Conservation (phyloP, 306 rosid species). For the Argentina anserina region DNA sequence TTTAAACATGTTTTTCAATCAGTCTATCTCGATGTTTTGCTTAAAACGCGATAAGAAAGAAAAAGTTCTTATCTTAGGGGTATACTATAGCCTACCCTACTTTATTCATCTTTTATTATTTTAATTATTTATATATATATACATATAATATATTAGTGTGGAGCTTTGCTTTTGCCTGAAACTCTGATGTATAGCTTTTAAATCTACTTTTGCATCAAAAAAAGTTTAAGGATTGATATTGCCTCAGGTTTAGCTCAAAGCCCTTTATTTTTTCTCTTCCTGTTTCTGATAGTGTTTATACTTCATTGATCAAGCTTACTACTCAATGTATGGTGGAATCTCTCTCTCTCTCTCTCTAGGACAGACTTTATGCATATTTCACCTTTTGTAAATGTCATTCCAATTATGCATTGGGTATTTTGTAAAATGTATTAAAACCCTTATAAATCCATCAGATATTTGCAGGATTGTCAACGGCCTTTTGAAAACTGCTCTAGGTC, state of each 20-base stretch:
- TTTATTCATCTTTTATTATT: too few species aligned
- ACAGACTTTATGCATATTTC: slow-evolving; percentile 5
- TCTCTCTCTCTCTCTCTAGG: background rate
- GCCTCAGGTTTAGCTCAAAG: background rate
- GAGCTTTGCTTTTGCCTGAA: background rate
- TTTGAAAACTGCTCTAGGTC: slow-evolving; percentile 97
- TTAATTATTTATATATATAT: too few species aligned
- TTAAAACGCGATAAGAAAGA: too few species aligned
- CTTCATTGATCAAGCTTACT: background rate
- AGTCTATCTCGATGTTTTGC: too few species aligned
- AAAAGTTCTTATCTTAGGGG: background rate
- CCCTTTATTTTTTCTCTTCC: background rate
- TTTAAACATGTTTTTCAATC: too few species aligned
- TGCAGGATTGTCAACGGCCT: slow-evolving; percentile 99
- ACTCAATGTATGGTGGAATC: background rate
- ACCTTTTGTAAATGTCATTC: slow-evolving; percentile 14
- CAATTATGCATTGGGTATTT: slow-evolving; percentile 40
- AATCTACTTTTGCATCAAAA: background rate
- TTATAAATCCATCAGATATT: slow-evolving; percentile 76
- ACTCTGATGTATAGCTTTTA: background rate
- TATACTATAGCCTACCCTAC: background rate
- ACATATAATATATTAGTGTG: background rate
- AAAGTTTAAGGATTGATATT: background rate
- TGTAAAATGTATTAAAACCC: slow-evolving; percentile 61
- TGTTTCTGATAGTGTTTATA: background rate